Conservation (phyloP, 768 basidiomycete genomes). For the Rhizopogon vulgaris region DNA sequence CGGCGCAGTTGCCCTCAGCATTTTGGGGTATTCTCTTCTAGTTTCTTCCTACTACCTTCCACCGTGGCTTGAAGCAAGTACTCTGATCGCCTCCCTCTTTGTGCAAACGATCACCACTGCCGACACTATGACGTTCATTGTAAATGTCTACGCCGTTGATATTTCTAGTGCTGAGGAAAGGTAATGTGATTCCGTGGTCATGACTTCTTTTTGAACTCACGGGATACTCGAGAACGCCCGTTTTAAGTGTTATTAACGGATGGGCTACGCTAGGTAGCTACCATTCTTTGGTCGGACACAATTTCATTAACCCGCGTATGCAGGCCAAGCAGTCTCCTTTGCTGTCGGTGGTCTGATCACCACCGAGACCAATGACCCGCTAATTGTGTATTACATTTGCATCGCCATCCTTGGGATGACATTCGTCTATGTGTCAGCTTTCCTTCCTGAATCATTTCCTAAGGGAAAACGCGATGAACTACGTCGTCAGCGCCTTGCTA, state of each 20-base stretch:
- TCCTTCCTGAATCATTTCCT: conserved; percentile 27
- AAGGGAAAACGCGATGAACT: conserved; percentile 17
- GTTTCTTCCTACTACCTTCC: conserved; percentile 10
- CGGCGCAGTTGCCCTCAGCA: conserved; percentile 3
- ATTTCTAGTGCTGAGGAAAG: conserved; percentile 17
- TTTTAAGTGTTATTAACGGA: conserved; percentile 21
- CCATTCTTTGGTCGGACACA: neutral
- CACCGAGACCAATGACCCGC: conserved; percentile 15
- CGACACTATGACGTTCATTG: conserved; percentile 11
- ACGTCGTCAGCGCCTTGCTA: conserved; percentile 2
- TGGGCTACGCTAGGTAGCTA: conserved; percentile 23
- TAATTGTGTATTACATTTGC: conserved; percentile 17
- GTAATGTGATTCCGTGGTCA: conserved; percentile 1
- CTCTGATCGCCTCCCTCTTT: conserved; percentile 16
- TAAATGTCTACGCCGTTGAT: conserved; percentile 25
- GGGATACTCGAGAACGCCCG: conserved; percentile 13
- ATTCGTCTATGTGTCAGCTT: conserved; percentile 16
- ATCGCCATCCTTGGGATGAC: conserved; percentile 7
- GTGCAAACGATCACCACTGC: conserved; percentile 7
- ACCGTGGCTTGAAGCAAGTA: conserved; percentile 11
- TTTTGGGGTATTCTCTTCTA: conserved; percentile 8
- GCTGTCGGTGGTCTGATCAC: conserved; percentile 25
- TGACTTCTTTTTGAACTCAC: conserved; percentile 5
- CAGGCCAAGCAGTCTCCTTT: conserved; percentile 23
- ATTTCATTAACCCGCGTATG: neutral